Evolutionary conservation across 352 stramenopile genomes (phyloP).

Genomic region (Aphanomyces stellatus): DNA sequence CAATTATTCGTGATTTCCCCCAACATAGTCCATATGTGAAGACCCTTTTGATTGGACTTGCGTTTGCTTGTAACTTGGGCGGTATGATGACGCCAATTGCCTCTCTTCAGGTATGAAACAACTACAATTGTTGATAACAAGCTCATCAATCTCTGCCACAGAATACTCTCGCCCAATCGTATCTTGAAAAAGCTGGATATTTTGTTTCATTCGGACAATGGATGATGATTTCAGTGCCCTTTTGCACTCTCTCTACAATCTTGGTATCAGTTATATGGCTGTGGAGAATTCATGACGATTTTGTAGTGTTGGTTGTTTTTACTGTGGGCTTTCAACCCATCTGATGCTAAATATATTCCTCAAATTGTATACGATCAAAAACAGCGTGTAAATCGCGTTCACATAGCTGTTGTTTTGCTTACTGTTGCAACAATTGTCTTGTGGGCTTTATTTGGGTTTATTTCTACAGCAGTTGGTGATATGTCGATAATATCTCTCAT

Average conservation of each 20-base stretch:
- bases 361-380: slow-evolving; percentile 90
- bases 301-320: slow-evolving; percentile 83
- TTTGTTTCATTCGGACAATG: slow-evolving; percentile 86
- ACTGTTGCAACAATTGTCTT: slow-evolving; percentile 86
- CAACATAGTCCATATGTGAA: slow-evolving; percentile 82
- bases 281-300: not conserved
- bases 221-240: slow-evolving; percentile 85
- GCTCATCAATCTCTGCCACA: not conserved
- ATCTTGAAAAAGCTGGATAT: slow-evolving; percentile 80
- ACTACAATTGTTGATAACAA: not conserved
- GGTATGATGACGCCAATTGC: slow-evolving; percentile 93
- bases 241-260: slow-evolving; percentile 80
- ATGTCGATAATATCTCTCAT: slow-evolving; percentile 87
- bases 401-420: slow-evolving; percentile 84
- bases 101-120: slow-evolving; percentile 59
- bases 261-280: slow-evolving; percentile 38
- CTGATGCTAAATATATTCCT: slow-evolving; percentile 85
- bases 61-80: slow-evolving; percentile 90
- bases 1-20: slow-evolving; percentile 84
- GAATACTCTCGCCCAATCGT: slow-evolving; percentile 79
- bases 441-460: slow-evolving; percentile 84
- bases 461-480: slow-evolving; percentile 82
- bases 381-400: slow-evolving; percentile 80
- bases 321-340: slow-evolving; percentile 75
- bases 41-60: slow-evolving; percentile 85